These are phyloP conservation scores for Sclerotinia spermophila DNA, from an alignment of 2,329 filamentous ascomycete species.

Conservation along the genomic window DNA sequence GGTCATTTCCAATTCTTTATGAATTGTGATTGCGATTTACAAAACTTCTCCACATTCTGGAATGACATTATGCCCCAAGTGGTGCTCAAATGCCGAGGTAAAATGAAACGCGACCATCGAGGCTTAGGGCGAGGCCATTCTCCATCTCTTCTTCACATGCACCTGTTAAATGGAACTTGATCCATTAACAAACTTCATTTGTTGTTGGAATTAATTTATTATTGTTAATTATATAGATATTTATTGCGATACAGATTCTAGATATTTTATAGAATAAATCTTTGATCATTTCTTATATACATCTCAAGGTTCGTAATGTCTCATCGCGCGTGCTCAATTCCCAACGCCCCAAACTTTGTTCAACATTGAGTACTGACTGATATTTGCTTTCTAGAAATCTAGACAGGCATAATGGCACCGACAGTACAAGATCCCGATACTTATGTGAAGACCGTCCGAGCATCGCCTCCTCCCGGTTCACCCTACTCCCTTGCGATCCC, in stretches of 20 bases:
- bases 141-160: conserved; percentile 9
- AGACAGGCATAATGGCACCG: conserved; percentile 28
- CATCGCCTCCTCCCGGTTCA: conserved; percentile 33
- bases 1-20: conserved; percentile 1
- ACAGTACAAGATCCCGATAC: conserved; percentile 28
- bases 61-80: neutral
- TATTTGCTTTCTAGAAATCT: neutral
- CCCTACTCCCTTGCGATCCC: conserved; percentile 78
- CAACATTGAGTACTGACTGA: neutral
- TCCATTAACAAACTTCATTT: conserved; percentile 6
- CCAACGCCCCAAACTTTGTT: neutral
- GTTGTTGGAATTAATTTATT: neutral
- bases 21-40: conserved; percentile 4
- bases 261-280: neutral
- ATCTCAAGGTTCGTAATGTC: conserved; percentile 7
- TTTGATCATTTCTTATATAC: neutral
- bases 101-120: conserved; percentile 13
- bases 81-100: conserved; percentile 16
- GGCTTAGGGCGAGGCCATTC: conserved; percentile 6
- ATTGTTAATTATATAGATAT: neutral
- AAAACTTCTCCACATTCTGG: conserved; percentile 3
- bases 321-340: neutral
- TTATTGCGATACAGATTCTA: neutral
- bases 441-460: conserved; percentile 26
- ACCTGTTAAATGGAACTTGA: neutral